These are phyloP conservation scores for Lycium barbarum DNA, from an alignment of 257 asterid genomes.

Conservation along the genomic window DNA sequence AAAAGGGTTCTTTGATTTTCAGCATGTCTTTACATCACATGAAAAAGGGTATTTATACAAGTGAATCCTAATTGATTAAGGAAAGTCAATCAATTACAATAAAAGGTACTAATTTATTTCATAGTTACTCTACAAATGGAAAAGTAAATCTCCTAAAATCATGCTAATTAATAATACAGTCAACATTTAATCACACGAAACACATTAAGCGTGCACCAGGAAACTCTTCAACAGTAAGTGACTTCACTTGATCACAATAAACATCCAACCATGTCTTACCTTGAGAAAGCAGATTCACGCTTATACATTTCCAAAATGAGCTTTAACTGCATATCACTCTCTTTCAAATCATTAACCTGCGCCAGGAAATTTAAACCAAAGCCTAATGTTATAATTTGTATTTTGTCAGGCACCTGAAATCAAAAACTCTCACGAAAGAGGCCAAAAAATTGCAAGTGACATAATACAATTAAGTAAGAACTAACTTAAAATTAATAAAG, in stretches of 20 bases:
- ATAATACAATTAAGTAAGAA: background rate
- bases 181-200: background rate
- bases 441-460: constrained; percentile 25
- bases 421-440: background rate
- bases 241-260: constrained; percentile 14
- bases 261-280: constrained; percentile 52
- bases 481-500: background rate
- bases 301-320: constrained; percentile 76
- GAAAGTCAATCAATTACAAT: background rate
- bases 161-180: background rate
- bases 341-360: constrained; percentile 80
- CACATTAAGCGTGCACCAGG: background rate
- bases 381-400: constrained; percentile 8
- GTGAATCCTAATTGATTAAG: constrained; percentile 17
- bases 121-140: background rate
- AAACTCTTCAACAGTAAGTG: constrained; percentile 8
- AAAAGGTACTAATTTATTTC: background rate
- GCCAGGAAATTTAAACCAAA: constrained; percentile 38
- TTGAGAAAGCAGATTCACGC: constrained; percentile 69
- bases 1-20: background rate
- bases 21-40: background rate
- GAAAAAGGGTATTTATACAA: background rate
- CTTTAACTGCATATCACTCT: constrained; percentile 64
- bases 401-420: constrained; percentile 22
- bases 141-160: background rate